These are phyloP conservation scores for Caloboletus firmus DNA, from an alignment of 1,284 basidiomycete genomes.

Conservation along the genomic window DNA sequence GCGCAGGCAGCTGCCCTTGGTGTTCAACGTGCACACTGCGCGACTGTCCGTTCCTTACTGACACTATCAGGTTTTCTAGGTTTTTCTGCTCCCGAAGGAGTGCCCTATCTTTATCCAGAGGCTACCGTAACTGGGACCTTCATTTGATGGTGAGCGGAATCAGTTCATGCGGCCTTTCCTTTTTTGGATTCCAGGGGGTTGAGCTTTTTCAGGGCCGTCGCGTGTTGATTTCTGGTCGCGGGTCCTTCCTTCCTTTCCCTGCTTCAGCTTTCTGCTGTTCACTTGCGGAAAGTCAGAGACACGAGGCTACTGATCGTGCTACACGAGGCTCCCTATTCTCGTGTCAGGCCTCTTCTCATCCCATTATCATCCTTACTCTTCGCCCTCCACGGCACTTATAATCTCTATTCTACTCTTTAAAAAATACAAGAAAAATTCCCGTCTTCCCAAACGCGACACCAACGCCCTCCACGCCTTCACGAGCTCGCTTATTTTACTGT, in stretches of 20 bases:
- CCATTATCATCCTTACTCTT: conserved; percentile 15
- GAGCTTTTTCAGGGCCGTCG: conserved; percentile 37
- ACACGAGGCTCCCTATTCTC: conserved; percentile 44
- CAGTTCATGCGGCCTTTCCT: conserved; percentile 24
- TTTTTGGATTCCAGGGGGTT: conserved; percentile 33
- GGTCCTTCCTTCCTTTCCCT: conserved; percentile 23
- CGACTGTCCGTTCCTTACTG: conserved; percentile 8
- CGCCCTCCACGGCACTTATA: conserved; percentile 9
- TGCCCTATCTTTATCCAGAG: not conserved
- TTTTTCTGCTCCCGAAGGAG: not conserved
- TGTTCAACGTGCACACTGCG: not conserved
- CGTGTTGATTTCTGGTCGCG: conserved; percentile 26
- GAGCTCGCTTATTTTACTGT: conserved; percentile 30
- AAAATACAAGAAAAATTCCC: conserved; percentile 22
- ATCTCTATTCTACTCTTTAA: conserved; percentile 14
- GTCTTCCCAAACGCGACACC: conserved; percentile 35
- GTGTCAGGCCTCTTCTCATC: conserved; percentile 3
- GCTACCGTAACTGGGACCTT: conserved; percentile 17
- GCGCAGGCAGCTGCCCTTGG: conserved; percentile 14
- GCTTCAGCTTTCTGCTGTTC: conserved; percentile 29
- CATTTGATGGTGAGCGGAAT: conserved; percentile 32
- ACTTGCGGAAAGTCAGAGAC: conserved; percentile 40
- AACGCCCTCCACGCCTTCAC: conserved; percentile 34
- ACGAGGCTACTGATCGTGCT: conserved; percentile 45
- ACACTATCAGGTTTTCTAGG: conserved; percentile 9